These are phyloP conservation scores for bread wheat (Triticum aestivum) DNA, from an alignment of 176 grass and related monocot genomes.

Conservation along the genomic window IWGSC_CS_RefSeq_v2.1 NC_057813.1:568044209-568044708, in stretches of 20 bases:
- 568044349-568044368: slow-evolving; percentile 58
- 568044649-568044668: slow-evolving; percentile 78
- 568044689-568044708: slow-evolving; percentile 49
- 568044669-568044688: slow-evolving; percentile 63
- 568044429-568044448: slow-evolving; percentile 53
- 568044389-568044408: slow-evolving; percentile 34
- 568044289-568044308: slow-evolving; percentile 51
- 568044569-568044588: slow-evolving; percentile 61
- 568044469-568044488: slow-evolving; percentile 60
- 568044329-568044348: slow-evolving; percentile 48
- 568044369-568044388: slow-evolving; percentile 41
- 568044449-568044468: slow-evolving; percentile 46
- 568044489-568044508: slow-evolving; percentile 57
- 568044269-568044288: slow-evolving; percentile 49
- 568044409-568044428: slow-evolving; percentile 46
- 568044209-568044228: slow-evolving; percentile 44
- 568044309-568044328: slow-evolving; percentile 64
- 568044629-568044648: slow-evolving; percentile 58
- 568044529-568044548: slow-evolving; percentile 27
- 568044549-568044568: slow-evolving; percentile 45
- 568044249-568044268: slow-evolving; percentile 69
- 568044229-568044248: slow-evolving; percentile 70
- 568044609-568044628: slow-evolving; percentile 48
- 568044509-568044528: slow-evolving; percentile 55
- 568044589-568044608: slow-evolving; percentile 56